Conservation (phyloP, 208 protist genomes). For the Crithidia sp. region DNA sequence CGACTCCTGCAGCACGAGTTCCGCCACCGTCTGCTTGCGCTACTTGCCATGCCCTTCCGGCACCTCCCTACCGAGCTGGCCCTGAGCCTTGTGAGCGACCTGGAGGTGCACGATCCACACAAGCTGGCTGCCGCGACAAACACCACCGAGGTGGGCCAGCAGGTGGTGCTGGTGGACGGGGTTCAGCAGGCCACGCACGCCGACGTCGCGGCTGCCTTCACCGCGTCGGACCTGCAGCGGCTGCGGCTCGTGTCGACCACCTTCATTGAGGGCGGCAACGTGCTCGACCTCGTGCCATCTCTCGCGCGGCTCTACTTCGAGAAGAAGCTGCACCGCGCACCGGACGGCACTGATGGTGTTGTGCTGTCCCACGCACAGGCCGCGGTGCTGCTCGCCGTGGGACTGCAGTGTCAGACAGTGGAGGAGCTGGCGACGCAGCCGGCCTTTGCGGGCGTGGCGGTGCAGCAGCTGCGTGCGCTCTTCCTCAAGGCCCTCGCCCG, state of each 20-base stretch:
- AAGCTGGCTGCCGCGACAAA: conserved; percentile 39
- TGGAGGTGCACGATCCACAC: conserved; percentile 59
- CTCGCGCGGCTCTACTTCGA: conserved; percentile 94
- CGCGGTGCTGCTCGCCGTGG: conserved; percentile 94
- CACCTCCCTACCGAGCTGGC: conserved; percentile 85
- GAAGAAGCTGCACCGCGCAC: conserved; percentile 49
- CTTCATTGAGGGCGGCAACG: conserved; percentile 95
- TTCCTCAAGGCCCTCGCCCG: conserved; percentile 85
- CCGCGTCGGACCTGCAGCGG: conserved; percentile 93
- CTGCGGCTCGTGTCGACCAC: conserved; percentile 93
- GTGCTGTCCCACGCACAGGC: conserved; percentile 90
- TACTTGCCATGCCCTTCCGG: conserved; percentile 94
- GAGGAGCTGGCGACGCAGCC: conserved; percentile 67
- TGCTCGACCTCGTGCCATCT: conserved; percentile 95
- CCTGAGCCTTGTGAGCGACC: conserved; percentile 81
- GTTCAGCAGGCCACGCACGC: conserved; percentile 46
- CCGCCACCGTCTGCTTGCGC: conserved; percentile 86
- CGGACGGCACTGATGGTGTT: conserved; percentile 81
- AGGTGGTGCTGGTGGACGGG: conserved; percentile 60
- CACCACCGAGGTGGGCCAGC: conserved; percentile 41
- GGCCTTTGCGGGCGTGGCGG: conserved; percentile 63
- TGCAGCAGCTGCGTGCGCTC: conserved; percentile 87
- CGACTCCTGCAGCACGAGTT: conserved; percentile 89
- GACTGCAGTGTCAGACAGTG: conserved; percentile 90
- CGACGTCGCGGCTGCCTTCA: conserved; percentile 74